Evolutionary conservation across 1,284 basidiomycete species (phyloP).

Genomic region (Tylopilus orsonianus): DNA sequence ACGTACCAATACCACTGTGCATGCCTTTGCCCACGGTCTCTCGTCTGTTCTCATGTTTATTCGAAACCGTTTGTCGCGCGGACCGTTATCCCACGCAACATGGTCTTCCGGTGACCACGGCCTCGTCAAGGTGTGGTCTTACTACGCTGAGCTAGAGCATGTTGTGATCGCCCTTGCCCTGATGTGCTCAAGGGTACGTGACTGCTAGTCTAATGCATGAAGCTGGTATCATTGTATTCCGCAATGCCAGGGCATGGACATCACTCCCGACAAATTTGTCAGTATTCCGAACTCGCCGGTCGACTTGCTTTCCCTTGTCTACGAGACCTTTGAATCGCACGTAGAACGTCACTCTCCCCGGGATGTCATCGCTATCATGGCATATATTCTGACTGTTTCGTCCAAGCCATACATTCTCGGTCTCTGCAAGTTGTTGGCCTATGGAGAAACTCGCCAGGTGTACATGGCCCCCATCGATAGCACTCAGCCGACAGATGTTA

Average conservation of each 20-base stretch:
- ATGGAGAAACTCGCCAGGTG: slow-evolving; percentile 38
- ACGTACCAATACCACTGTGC: slow-evolving; percentile 49
- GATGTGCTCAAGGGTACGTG: slow-evolving; percentile 57
- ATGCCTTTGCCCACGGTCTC: slow-evolving; percentile 66
- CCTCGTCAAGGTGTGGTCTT: slow-evolving; percentile 50
- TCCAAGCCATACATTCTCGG: slow-evolving; percentile 60
- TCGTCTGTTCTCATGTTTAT: slow-evolving; percentile 53
- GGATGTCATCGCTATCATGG: slow-evolving; percentile 50
- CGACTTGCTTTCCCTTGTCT: slow-evolving; percentile 56
- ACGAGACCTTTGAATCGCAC: slow-evolving; percentile 49
- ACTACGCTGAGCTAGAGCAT: slow-evolving; percentile 52
- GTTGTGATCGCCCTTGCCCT: slow-evolving; percentile 49
- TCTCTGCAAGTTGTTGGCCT: slow-evolving; percentile 58
- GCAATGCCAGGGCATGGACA: slow-evolving; percentile 40
- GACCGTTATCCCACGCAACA: slow-evolving; percentile 35
- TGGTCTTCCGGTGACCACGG: slow-evolving; percentile 20
- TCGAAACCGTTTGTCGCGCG: slow-evolving; percentile 42
- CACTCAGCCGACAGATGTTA: slow-evolving; percentile 23
- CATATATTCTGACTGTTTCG: slow-evolving; percentile 60
- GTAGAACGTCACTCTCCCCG: slow-evolving; percentile 49
- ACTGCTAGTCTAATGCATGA: not conserved
- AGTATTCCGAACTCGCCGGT: slow-evolving; percentile 43
- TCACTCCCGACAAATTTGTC: slow-evolving; percentile 42
- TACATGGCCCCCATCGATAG: slow-evolving; percentile 21
- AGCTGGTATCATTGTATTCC: not conserved